Evolutionary conservation across 371 early-diverging fungal species (phyloP).

Genomic region (Rhizopus delemar): DNA sequence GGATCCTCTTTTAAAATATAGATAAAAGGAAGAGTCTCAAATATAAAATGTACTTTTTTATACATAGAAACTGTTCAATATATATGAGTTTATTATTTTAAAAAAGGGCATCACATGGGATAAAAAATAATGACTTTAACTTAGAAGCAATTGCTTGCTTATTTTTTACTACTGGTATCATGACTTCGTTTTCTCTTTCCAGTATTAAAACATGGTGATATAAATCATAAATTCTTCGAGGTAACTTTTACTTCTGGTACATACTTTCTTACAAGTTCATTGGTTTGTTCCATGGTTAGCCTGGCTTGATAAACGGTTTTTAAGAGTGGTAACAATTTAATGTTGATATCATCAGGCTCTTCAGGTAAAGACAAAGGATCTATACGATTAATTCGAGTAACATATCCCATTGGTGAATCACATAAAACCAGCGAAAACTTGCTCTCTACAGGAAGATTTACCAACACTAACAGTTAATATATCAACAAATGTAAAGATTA

Average conservation of each 20-base stretch:
- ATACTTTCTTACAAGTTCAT: slow-evolving; percentile 7
- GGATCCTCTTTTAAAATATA: slow-evolving; percentile 10
- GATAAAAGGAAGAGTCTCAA: slow-evolving; percentile 14
- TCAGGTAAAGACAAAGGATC: slow-evolving; percentile 15
- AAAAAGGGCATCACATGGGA: slow-evolving; percentile 17
- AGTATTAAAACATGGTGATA: slow-evolving; percentile 17
- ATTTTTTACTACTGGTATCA: too few species aligned
- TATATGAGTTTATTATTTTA: slow-evolving; percentile 8
- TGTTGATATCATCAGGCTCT: slow-evolving; percentile 18
- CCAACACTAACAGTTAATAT: slow-evolving; percentile 14
- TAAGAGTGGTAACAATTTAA: slow-evolving; percentile 19
- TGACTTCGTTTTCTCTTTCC: slow-evolving; percentile 15
- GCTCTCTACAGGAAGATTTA: slow-evolving; percentile 19
- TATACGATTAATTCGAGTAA: slow-evolving; percentile 17
- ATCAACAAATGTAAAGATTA: slow-evolving; percentile 20
- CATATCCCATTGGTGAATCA: slow-evolving; percentile 18
- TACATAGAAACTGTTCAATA: slow-evolving; percentile 12
- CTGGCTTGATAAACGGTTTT: slow-evolving; percentile 13
- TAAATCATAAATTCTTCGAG: slow-evolving; percentile 11
- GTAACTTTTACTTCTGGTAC: slow-evolving; percentile 14
- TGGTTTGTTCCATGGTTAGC: slow-evolving; percentile 15
- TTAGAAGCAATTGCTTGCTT: slow-evolving; percentile 12
- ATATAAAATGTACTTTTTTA: slow-evolving; percentile 14
- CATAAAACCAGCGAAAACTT: slow-evolving; percentile 21
- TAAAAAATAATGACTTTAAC: slow-evolving; percentile 15